Base-by-base conservation (phyloP, 352 stramenopile genomes). In the Globisporangium nagaii region DNA sequence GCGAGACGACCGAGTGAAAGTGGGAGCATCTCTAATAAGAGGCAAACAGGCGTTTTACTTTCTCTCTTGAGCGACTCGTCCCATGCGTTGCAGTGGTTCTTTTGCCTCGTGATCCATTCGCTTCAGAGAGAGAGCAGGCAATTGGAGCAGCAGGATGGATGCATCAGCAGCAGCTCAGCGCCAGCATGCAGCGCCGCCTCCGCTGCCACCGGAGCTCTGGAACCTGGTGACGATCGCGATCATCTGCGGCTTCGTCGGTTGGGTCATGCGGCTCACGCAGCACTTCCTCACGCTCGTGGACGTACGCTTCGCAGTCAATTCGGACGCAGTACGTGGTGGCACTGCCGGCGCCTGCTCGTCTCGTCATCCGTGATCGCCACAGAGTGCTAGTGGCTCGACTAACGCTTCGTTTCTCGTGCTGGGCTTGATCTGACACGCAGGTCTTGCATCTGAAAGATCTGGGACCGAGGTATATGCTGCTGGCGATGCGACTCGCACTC, bases 181-280 rank as follows among this genome's bases (percentile, higher is more conserved):
- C 4, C 43, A 32, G 2, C 17, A 37, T 27, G 20, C 43, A 22
- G 17, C 43, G n/a, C n/a, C 62, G 37, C 59, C 63, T 35, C 56
- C 62, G 31, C 56, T 79, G 20, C 17, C 72, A 7, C 68, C 68
- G 3, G 77, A 88, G 63, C 60, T 84, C 34, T 88, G 78, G 75
- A 88, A 88, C 56, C 63, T 85, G 8, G 67, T 56, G 35, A 65
- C 71, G 24, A 49, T 84, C n/a, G 34, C 71, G 13, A 48, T 79
- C 47, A 46, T 82, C 34, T 80, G 70, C 40, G 60, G 65, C 10
- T 53, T 86, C 9, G 34, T 77, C 36, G 60, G 60, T 3, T 88
- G 73, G 78, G 48, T 66, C 40, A 43, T 70, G 44, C 73, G 73
- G 9, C 62, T 88, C 20, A 31, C 71, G 48, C 62, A 69, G 17